These are phyloP conservation scores for Adenanthera pavonina DNA, from an alignment of 306 rosid genomes.

Conservation along the genomic window DNA sequence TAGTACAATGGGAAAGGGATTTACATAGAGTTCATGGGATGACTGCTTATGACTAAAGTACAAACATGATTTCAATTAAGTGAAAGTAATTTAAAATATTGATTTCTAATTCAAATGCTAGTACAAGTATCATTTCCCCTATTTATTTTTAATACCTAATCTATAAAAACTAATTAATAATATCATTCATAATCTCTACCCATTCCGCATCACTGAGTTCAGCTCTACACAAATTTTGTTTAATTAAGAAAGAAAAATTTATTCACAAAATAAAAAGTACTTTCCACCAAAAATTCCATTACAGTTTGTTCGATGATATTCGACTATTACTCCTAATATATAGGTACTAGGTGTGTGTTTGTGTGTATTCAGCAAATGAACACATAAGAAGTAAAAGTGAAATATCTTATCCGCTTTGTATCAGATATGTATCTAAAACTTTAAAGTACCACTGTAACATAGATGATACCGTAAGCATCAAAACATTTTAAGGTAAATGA, in stretches of 20 bases:
- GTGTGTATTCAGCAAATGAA: no score
- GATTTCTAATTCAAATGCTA: neutral
- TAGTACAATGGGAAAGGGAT: neutral
- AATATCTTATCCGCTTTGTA: neutral
- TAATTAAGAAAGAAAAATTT: neutral
- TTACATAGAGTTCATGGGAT: neutral
- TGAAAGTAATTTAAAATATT: neutral
- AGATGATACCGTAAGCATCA: neutral
- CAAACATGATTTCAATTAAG: no score
- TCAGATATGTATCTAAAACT: neutral
- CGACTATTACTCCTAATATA: neutral
- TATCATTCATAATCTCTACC: neutral
- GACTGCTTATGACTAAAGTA: neutral
- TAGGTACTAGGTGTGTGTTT: no score
- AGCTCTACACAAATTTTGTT: neutral
- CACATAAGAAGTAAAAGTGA: neutral
- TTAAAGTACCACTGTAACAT: neutral
- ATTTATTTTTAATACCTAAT: neutral
- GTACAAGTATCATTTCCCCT: neutral
- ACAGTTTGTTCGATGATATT: neutral
- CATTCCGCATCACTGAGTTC: neutral
- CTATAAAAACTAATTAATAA: neutral
- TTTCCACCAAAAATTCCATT: constrained; percentile 9
- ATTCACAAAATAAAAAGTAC: neutral
- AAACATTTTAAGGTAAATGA: constrained; percentile 19